phyloP scores from a whole-genome alignment of 768 basidiomycete genomes.

The Grammothele lineata region DNA sequence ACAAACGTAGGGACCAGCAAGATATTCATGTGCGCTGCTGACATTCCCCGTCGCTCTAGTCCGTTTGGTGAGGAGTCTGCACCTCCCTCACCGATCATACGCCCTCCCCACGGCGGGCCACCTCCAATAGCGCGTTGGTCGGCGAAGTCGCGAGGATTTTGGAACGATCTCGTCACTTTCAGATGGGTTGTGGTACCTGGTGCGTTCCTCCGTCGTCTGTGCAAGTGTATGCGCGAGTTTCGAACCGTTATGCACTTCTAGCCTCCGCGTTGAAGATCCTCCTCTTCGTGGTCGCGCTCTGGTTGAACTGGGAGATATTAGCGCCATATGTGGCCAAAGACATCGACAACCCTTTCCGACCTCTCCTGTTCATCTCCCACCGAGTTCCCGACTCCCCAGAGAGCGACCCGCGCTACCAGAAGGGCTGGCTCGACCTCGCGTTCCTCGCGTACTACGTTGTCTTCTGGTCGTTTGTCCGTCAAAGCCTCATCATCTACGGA shows the following conservation, averaged over 20 bases:
- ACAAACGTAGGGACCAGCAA: slow-evolving; percentile 45
- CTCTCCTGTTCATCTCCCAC: slow-evolving; percentile 69
- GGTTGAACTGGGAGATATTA: slow-evolving; percentile 58
- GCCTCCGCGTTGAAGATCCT: slow-evolving; percentile 67
- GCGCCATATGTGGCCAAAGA: slow-evolving; percentile 43
- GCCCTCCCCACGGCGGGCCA: neutral
- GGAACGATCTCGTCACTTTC: slow-evolving; percentile 47
- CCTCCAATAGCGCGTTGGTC: slow-evolving; percentile 11
- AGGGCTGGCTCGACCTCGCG: slow-evolving; percentile 67
- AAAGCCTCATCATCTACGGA: slow-evolving; percentile 60
- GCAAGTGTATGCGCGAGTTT: too few species aligned
- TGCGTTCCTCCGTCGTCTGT: slow-evolving; percentile 28
- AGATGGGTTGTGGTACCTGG: slow-evolving; percentile 78
- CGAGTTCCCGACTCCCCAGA: slow-evolving; percentile 46
- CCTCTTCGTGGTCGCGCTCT: slow-evolving; percentile 54
- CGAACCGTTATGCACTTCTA: too few species aligned
- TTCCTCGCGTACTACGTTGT: slow-evolving; percentile 85
- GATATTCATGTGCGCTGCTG: neutral
- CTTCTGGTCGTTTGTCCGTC: slow-evolving; percentile 86
- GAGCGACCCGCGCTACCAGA: slow-evolving; percentile 61
- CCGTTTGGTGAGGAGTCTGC: slow-evolving; percentile 13
- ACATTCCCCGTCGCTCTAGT: slow-evolving; percentile 3
- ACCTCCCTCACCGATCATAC: neutral
- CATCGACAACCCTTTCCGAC: slow-evolving; percentile 67
- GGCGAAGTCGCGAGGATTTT: slow-evolving; percentile 33